phyloP scores from a whole-genome alignment of 441 rosid species.

The Pelargonium cotyledonis region DNA sequence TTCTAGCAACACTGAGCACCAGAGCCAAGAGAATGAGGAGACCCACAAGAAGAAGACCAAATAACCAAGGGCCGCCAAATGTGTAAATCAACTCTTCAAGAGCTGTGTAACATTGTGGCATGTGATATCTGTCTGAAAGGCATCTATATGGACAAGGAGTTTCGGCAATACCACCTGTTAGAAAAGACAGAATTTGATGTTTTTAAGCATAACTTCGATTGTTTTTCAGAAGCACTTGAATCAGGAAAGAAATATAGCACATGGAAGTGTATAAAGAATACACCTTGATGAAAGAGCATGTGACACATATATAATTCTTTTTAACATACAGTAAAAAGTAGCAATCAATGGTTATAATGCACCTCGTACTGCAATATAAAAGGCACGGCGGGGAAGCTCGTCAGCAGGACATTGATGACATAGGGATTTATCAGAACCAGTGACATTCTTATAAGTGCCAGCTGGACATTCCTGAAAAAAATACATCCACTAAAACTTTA shows the following conservation, averaged over 20 bases:
- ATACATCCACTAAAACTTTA: constrained; percentile 10
- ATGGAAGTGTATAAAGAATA: not conserved
- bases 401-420: constrained; percentile 65
- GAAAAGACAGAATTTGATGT: constrained; percentile 13
- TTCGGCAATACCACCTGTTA: constrained; percentile 84
- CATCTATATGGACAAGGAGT: constrained; percentile 93
- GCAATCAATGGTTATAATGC: constrained; percentile 3
- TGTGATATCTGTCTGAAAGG: constrained; percentile 89
- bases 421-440: constrained; percentile 76
- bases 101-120: constrained; percentile 96
- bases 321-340: not conserved
- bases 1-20: constrained; percentile 97
- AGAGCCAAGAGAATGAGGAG: constrained; percentile 86
- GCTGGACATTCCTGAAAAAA: constrained; percentile 86
- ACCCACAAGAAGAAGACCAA: constrained; percentile 80
- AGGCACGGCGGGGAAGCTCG: constrained; percentile 88
- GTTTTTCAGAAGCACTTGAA: constrained; percentile 4
- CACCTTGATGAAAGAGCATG: not conserved
- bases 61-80: constrained; percentile 99
- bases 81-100: constrained; percentile 96
- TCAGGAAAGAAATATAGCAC: constrained; percentile 8
- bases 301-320: not conserved
- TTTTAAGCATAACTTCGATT: not conserved
- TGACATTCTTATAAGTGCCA: constrained; percentile 85
- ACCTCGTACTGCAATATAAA: constrained; percentile 84